phyloP scores from a whole-genome alignment of 129 eudicot species.

The Artemisia argyi region DNA sequence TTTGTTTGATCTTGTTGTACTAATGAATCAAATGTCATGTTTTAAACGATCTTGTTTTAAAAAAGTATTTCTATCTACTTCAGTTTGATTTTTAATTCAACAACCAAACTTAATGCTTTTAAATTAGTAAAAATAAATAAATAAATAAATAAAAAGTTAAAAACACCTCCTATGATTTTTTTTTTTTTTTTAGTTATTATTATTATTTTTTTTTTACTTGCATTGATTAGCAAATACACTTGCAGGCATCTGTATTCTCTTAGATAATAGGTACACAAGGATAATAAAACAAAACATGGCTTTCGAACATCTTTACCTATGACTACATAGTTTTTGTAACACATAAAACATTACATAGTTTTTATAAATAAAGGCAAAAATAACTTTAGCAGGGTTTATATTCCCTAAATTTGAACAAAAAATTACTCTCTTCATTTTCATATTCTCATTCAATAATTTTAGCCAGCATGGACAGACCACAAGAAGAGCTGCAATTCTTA shows the following conservation, averaged over 20 bases:
- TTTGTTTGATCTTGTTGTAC: too few species aligned
- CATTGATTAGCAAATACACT: too few species aligned
- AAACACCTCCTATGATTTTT: too few species aligned
- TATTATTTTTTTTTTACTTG: too few species aligned
- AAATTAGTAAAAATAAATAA: too few species aligned
- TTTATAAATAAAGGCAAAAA: not conserved
- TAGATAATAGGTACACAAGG: not conserved
- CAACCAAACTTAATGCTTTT: too few species aligned
- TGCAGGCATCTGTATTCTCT: not conserved
- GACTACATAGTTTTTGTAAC: not conserved
- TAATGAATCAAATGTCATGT: too few species aligned
- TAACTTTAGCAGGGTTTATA: not conserved
- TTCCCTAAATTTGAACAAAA: not conserved
- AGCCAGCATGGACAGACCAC: constrained; percentile 54
- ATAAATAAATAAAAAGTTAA: too few species aligned
- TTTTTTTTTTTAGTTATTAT: too few species aligned
- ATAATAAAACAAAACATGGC: not conserved
- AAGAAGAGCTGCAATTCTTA: constrained; percentile 67
- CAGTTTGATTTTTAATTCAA: too few species aligned
- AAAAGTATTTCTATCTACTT: too few species aligned
- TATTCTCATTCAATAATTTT: not conserved
- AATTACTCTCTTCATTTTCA: not conserved
- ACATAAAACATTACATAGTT: not conserved
- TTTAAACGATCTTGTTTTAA: too few species aligned
- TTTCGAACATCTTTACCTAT: not conserved